Base-by-base conservation (phyloP, 306 rosid species). In the Cicer judaicum region DNA sequence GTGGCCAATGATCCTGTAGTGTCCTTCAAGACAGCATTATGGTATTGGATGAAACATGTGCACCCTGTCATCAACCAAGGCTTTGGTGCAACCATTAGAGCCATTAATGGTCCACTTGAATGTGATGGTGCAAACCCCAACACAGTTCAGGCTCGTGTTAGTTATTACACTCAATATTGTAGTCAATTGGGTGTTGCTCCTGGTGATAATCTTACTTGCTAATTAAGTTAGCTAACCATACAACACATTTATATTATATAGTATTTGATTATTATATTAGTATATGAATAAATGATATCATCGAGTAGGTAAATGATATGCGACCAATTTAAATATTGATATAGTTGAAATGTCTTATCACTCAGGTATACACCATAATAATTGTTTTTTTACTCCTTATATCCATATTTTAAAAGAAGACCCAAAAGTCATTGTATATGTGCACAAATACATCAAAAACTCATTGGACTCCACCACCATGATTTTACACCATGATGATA, bases 71-170 rank as follows among this genome's bases (percentile, higher is more conserved):
- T 88, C 0, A 48, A 19, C 57, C 82, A 91, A 43, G 97, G 98
- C 0, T 93, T 91, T 52, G 98, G 97, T 1, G 92, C 93, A 39
- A 91, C 98, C 69, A 91, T 88, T 2, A 85, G 92, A 68, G 98
- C 97, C 75, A 93, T 93, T 54, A 93, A 93, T 64, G 96, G 97
- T 7, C 36, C 0, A 29, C 88, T 91, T n/a, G 98, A 93, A 59
- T 93, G 94, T 53, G 87, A 88, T 48, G 94, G 97, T 5, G 85
- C 18, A 1, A 91, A 86, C 75, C 46, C 87, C 0, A 8, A 9
- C 59, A 85, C 94, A 0, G 97, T 91, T 42, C 80, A 80, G 38
- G 74, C 72, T 44, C 85, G 98, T 0, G 66, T 88, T 29, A 39
- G n/a, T 7, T 91, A 88, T 36, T 91, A 89, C 56, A 87, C 71